Conservation (phyloP, 768 basidiomycete genomes). For the Pleurotus citrinopileatus region DNA sequence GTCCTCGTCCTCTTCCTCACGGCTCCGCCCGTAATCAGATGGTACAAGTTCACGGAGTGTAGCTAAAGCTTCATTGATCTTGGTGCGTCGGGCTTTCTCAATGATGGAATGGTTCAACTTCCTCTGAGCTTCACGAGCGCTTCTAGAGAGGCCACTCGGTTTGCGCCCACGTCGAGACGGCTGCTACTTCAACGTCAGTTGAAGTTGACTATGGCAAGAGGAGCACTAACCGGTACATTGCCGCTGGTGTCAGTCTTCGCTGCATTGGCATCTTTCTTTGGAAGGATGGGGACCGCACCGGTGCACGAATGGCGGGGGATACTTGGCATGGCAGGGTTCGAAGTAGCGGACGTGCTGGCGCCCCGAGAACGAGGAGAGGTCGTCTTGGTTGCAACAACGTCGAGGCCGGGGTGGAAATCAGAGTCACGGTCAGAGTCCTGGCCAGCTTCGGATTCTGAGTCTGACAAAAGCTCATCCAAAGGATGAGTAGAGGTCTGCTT, state of each 20-base stretch:
- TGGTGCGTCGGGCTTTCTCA: slow-evolving; percentile 89
- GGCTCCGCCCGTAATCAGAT: slow-evolving; percentile 37
- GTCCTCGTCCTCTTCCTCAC: slow-evolving; percentile 19
- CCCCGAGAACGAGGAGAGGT: slow-evolving; percentile 12
- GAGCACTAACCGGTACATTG: not conserved
- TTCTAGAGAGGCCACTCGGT: slow-evolving; percentile 68
- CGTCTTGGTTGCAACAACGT: not conserved
- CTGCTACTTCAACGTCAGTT: slow-evolving; percentile 14
- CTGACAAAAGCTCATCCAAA: not conserved
- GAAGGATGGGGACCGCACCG: slow-evolving; percentile 19
- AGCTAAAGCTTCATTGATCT: slow-evolving; percentile 90
- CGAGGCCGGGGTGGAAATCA: slow-evolving; percentile 10
- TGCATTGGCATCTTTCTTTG: slow-evolving; percentile 15
- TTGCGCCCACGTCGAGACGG: slow-evolving; percentile 61
- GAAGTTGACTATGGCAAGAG: slow-evolving; percentile 10
- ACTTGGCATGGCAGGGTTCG: not conserved
- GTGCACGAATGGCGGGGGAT: slow-evolving; percentile 2
- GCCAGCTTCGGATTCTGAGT: slow-evolving; percentile 7
- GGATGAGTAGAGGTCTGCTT: slow-evolving; percentile 22
- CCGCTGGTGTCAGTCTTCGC: slow-evolving; percentile 1
- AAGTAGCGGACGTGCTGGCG: slow-evolving; percentile 12
- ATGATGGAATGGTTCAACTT: slow-evolving; percentile 95
- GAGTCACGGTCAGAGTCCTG: slow-evolving; percentile 9
- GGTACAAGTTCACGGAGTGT: slow-evolving; percentile 80
- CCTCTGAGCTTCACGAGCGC: slow-evolving; percentile 80